These are phyloP conservation scores for Microthlaspi erraticum DNA, from an alignment of 345 rosid species.

Conservation along the genomic window DNA sequence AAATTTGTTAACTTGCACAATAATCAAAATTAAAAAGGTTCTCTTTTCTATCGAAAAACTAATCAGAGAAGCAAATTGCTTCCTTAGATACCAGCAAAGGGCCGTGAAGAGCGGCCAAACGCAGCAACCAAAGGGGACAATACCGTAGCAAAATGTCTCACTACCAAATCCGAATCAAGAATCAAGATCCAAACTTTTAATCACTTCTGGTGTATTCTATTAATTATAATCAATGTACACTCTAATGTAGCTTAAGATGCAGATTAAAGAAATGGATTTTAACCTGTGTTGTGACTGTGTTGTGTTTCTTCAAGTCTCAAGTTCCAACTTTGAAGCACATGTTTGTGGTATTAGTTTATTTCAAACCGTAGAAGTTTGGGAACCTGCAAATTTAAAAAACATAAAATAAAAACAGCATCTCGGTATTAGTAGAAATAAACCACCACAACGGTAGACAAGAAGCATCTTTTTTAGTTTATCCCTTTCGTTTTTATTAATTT, in stretches of 20 bases:
- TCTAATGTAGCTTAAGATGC: slow-evolving; percentile 27
- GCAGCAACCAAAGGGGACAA: slow-evolving; percentile 41
- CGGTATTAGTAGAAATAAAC: slow-evolving; percentile 68
- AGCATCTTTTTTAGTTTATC: slow-evolving; percentile 59
- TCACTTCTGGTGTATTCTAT: slow-evolving; percentile 26
- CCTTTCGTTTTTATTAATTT: slow-evolving; percentile 48
- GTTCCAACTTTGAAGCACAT: slow-evolving; percentile 62
- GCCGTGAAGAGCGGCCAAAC: slow-evolving; percentile 37
- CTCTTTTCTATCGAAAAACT: slow-evolving; percentile 33
- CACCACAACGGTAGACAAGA: slow-evolving; percentile 77
- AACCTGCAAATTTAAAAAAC: slow-evolving; percentile 55
- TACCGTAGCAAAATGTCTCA: slow-evolving; percentile 40
- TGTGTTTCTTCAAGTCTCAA: slow-evolving; percentile 55
- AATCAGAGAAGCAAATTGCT: slow-evolving; percentile 36
- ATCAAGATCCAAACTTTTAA: slow-evolving; percentile 43
- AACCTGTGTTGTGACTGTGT: slow-evolving; percentile 33
- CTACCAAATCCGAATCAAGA: slow-evolving; percentile 53
- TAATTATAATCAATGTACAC: slow-evolving; percentile 28
- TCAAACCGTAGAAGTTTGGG: slow-evolving; percentile 62
- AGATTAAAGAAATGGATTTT: slow-evolving; percentile 15
- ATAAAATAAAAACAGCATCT: slow-evolving; percentile 76
- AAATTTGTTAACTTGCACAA: slow-evolving; percentile 29
- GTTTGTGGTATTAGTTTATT: slow-evolving; percentile 35
- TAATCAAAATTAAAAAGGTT: slow-evolving; percentile 31
- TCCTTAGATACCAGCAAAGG: slow-evolving; percentile 39